phyloP scores from a whole-genome alignment of 345 rosid genomes.

The Rhizophora apiculata region DNA sequence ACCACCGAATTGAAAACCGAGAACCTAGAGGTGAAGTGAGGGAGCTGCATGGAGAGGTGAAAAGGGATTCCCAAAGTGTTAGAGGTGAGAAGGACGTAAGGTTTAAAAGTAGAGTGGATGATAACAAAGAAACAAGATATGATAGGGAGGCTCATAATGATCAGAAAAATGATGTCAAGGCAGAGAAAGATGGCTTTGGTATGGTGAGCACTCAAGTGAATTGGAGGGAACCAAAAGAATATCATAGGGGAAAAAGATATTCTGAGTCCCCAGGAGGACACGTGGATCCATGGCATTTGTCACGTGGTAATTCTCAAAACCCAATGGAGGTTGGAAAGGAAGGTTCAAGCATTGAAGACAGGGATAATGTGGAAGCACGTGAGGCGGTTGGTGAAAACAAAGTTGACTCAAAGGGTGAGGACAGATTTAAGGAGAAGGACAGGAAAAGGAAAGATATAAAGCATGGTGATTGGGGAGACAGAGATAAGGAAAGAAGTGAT shows the following conservation, averaged over 20 bases:
- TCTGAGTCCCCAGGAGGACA: slow-evolving; percentile 56
- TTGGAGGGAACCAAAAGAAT: slow-evolving; percentile 91
- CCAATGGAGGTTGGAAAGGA: slow-evolving; percentile 61
- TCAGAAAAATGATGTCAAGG: slow-evolving; percentile 53
- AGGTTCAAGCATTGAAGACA: slow-evolving; percentile 47
- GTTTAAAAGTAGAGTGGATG: slow-evolving; percentile 63
- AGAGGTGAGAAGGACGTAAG: slow-evolving; percentile 69
- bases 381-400: slow-evolving; percentile 90
- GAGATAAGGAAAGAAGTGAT: slow-evolving; percentile 87
- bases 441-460: slow-evolving; percentile 81
- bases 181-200: slow-evolving; percentile 61
- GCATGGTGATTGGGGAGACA: slow-evolving; percentile 84
- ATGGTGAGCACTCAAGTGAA: slow-evolving; percentile 43
- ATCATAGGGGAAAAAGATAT: slow-evolving; percentile 69
- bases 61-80: slow-evolving; percentile 67
- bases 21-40: slow-evolving; percentile 61
- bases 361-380: slow-evolving; percentile 49
- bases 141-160: slow-evolving; percentile 57
- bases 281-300: slow-evolving; percentile 58
- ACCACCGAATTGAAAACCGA: slow-evolving; percentile 48
- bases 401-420: slow-evolving; percentile 76
- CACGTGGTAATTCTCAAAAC: slow-evolving; percentile 56
- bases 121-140: slow-evolving; percentile 55
- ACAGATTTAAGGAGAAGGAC: slow-evolving; percentile 85
- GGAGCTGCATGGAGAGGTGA: slow-evolving; percentile 54